Percentiles rank a stretch among this genome's conserved stretches.
phyloP scores from a whole-genome alignment of 306 rosid species.

The Benincasa hispida region DNA sequence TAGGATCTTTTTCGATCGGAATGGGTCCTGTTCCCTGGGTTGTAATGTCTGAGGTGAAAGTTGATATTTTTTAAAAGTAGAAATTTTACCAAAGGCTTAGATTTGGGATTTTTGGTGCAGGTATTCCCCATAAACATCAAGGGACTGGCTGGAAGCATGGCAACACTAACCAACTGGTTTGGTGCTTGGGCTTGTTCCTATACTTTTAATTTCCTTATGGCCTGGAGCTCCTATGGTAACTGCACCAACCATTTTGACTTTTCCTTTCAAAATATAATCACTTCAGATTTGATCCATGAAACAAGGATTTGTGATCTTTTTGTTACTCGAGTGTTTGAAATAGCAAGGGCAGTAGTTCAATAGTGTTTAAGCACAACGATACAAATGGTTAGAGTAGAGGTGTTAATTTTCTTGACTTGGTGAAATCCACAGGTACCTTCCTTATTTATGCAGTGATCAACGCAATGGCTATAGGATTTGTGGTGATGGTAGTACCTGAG shows the following conservation, averaged over 20 bases:
- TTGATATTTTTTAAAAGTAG: neutral
- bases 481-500: conserved; percentile 58
- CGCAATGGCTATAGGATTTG: conserved; percentile 51
- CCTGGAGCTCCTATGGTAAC: conserved; percentile 79
- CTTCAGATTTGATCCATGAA: neutral
- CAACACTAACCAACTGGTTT: conserved; percentile 84
- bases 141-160: conserved; percentile 77
- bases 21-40: conserved; percentile 99
- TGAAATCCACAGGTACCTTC: conserved; percentile 53
- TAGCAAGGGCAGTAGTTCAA: neutral
- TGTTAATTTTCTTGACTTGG: neutral
- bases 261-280: neutral
- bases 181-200: conserved; percentile 86
- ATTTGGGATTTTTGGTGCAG: conserved; percentile 23
- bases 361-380: neutral
- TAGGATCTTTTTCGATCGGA: conserved; percentile 70
- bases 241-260: neutral
- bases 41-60: conserved; percentile 82
- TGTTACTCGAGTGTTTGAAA: neutral
- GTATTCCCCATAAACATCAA: conserved; percentile 81
- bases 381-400: neutral
- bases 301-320: neutral
- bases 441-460: conserved; percentile 62
- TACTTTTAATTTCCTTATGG: conserved; percentile 78
- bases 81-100: neutral